Conservation (phyloP, 208 protist genomes). For the Blastocrithidia nonstop region DNA sequence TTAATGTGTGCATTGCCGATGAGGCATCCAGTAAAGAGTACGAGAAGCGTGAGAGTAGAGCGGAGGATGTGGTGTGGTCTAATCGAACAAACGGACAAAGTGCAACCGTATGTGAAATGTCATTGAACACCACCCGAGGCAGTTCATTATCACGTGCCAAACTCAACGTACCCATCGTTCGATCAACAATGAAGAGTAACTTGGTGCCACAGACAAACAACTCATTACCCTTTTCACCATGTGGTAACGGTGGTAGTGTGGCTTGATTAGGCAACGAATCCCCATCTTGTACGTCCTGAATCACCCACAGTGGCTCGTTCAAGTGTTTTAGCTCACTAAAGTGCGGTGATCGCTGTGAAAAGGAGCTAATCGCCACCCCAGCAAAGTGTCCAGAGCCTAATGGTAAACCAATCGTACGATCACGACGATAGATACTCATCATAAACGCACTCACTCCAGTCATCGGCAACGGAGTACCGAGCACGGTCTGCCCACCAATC, state of each 20-base stretch:
- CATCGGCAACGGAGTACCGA: slow-evolving; percentile 50
- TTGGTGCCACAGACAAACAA: slow-evolving; percentile 55
- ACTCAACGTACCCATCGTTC: slow-evolving; percentile 47
- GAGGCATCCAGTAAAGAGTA: slow-evolving; percentile 14
- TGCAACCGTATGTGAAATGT: too few relatives aligned
- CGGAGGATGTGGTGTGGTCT: slow-evolving; percentile 61
- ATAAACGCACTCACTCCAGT: slow-evolving; percentile 63
- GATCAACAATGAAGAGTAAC: slow-evolving; percentile 73
- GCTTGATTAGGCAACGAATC: slow-evolving; percentile 72
- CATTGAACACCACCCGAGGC: slow-evolving; percentile 53
- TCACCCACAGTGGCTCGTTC: slow-evolving; percentile 44
- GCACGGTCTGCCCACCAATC: slow-evolving; percentile 42
- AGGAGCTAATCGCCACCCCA: slow-evolving; percentile 46
- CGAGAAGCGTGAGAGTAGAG: slow-evolving; percentile 47
- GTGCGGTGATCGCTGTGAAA: slow-evolving; percentile 26
- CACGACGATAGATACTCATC: slow-evolving; percentile 46
- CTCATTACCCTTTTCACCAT: slow-evolving; percentile 11
- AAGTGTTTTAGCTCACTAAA: slow-evolving; percentile 36
- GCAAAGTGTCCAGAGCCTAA: slow-evolving; percentile 79
- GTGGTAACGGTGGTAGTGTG: slow-evolving; percentile 26
- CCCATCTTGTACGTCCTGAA: slow-evolving; percentile 77
- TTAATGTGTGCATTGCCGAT: too few relatives aligned
- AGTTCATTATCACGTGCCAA: slow-evolving; percentile 63
- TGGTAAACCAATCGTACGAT: slow-evolving; percentile 26
- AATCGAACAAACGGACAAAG: slow-evolving; percentile 79